A percentile compares a stretch with the other conserved stretches of the same genome.
phyloP scores from a whole-genome alignment of 1,139 yeast species.

The Arxiozyma bovina region DNA sequence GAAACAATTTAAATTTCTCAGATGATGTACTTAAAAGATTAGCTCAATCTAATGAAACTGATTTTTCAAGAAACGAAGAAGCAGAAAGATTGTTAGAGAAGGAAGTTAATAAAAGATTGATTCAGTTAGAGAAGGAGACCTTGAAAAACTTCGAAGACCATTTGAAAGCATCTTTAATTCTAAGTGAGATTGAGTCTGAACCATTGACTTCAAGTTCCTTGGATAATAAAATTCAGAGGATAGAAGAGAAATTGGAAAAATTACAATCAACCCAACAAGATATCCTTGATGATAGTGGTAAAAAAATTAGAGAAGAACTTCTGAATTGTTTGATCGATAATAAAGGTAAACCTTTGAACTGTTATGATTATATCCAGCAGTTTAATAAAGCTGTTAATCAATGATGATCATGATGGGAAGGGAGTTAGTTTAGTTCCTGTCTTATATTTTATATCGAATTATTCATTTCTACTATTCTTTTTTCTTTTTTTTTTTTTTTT shows the following conservation, averaged over 20 bases:
- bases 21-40: conserved; percentile 61
- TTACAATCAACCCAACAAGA: conserved; percentile 20
- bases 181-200: conserved; percentile 29
- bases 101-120: conserved; percentile 58
- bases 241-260: conserved; percentile 36
- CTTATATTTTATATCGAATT: too few species aligned
- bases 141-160: conserved; percentile 46
- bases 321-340: conserved; percentile 60
- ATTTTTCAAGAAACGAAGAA: conserved; percentile 72
- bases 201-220: conserved; percentile 30
- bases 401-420: neutral
- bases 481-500: too few species aligned
- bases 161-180: conserved; percentile 37
- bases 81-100: conserved; percentile 73
- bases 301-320: conserved; percentile 35
- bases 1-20: conserved; percentile 65
- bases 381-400: conserved; percentile 41
- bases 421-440: too few species aligned
- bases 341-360: conserved; percentile 67
- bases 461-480: too few species aligned
- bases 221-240: conserved; percentile 37
- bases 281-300: conserved; percentile 23
- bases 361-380: conserved; percentile 76
- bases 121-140: conserved; percentile 53
- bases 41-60: conserved; percentile 68